Base-by-base conservation (phyloP, 495 filamentous ascomycete genomes). In the Lentithecium fluviatile region DNA sequence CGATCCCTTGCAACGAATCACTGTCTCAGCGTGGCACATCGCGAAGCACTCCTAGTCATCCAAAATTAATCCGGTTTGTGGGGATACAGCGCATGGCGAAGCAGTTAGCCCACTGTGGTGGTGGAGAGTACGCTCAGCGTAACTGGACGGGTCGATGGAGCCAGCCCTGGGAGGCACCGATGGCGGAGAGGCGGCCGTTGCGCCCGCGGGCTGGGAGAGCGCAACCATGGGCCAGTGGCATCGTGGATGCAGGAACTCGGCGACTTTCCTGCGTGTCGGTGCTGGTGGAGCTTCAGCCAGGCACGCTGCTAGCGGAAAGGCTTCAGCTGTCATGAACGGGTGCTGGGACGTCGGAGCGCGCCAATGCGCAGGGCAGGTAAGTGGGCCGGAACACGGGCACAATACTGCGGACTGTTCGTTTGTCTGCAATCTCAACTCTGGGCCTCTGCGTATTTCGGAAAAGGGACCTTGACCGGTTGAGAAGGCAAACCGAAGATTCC, bases 11-110 rank as follows among this genome's bases (percentile, higher is more conserved):
- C n/a, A n/a, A n/a, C n/a, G n/a, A n/a, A n/a, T n/a, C n/a, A n/a
- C n/a, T n/a, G n/a, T n/a, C n/a, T n/a, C n/a, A n/a, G n/a, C n/a
- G n/a, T n/a, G n/a, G n/a, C n/a, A n/a, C 29, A 32, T 32, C 29
- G 29, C 29, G 10, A 32, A 32, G 29, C 29, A 32, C 29, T 32
- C 29, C 3, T 32, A 10, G 10, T 32, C 29, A 32, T 32, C 10
- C 29, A 32, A 11, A 5, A 21, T 15, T n/a, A 17, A 0, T 46
- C 2, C 12, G 23, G 17, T 19, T 21, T 1, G 6, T 17, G 42
- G 26, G 47, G 4, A 20, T 45, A 60, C 57, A 60, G 57, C 47
- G 24, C 57, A 60, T 52, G 57, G 57, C 57, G 24, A 32, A 52
- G 57, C 57, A 1, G 3, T 11, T 4, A 6, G 2, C 1, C 23